phyloP scores from a whole-genome alignment of 1,284 basidiomycete genomes.

The Waitea zeae region DNA sequence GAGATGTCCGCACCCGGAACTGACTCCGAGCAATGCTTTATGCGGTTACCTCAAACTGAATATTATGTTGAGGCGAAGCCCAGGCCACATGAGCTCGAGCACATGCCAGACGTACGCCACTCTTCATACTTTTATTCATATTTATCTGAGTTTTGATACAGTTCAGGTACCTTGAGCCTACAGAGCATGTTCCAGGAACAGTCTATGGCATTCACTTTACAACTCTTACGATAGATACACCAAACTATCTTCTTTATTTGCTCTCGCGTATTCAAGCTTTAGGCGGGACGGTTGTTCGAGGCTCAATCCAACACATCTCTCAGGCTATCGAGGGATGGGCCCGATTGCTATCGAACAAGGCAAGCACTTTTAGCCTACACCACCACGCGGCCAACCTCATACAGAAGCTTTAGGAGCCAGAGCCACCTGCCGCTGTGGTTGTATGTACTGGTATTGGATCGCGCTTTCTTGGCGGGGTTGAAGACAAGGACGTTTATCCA shows the following conservation, averaged over 20 bases:
- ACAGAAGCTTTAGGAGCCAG: too few relatives aligned
- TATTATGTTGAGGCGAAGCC: slow-evolving; percentile 27
- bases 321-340: slow-evolving; percentile 48
- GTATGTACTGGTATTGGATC: slow-evolving; percentile 48
- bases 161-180: slow-evolving; percentile 30
- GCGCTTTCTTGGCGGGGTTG: slow-evolving; percentile 24
- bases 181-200: slow-evolving; percentile 26
- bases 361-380: too few relatives aligned
- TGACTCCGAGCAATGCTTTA: slow-evolving; percentile 36
- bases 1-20: slow-evolving; percentile 38
- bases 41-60: slow-evolving; percentile 41
- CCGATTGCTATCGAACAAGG: too few relatives aligned
- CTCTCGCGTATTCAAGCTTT: slow-evolving; percentile 36
- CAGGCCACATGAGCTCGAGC: slow-evolving; percentile 26
- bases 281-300: slow-evolving; percentile 43
- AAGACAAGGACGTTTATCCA: slow-evolving; percentile 29
- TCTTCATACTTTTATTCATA: too few relatives aligned
- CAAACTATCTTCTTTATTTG: slow-evolving; percentile 53
- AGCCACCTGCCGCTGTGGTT: slow-evolving; percentile 30
- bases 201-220: slow-evolving; percentile 36
- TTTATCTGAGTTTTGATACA: slow-evolving; percentile 10
- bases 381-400: too few relatives aligned
- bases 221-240: slow-evolving; percentile 52
- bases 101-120: slow-evolving; percentile 51
- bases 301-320: slow-evolving; percentile 41